Base-by-base conservation (phyloP, 768 basidiomycete genomes). In the Auricularia heimuer region DNA sequence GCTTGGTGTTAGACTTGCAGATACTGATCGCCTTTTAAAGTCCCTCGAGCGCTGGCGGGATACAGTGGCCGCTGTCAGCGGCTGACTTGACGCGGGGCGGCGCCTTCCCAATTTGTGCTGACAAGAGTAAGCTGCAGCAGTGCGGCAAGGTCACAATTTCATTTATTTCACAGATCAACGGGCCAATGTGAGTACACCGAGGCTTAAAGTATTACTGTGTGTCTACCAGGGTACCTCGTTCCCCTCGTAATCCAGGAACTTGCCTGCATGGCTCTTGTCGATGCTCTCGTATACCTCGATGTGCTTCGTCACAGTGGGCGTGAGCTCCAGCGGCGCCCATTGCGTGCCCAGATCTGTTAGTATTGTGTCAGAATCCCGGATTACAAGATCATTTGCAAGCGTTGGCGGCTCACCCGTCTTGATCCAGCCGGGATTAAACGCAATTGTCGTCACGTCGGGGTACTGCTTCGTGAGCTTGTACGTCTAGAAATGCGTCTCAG, bases 391-490 rank as follows among this genome's bases (percentile, higher is more conserved):
- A 42, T 7, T 10, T 3, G 3, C 60, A 39, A 39, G 11, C 12
- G 10, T 37, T 21, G 4, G 45, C 39, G 54, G 67, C 69, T 65
- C 44, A 76, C 77, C 73, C 24, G 76, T 77, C 69, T 78, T 76
- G 14, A 77, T 76, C 77, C 78, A 78, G 24, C 77, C 77, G 6
- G 78, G 77, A 47, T 75, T 74, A 8, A 76, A 36, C 24, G 72
- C 70, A 36, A 77, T 68, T 1, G 70, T 66, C 8, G 75, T 75
- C 18, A 77, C 62, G 63, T 77, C 74, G 0, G 74, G 73, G 34
- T 72, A 71, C 56, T 72, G 75, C 61, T 68, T 73, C 16, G 73
- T 70, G 63, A 77, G 75, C 69, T 79, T 79, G 62, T 75, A 74
- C 18, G 75, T 75, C 76, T 76, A 18, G 44, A 11, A 11, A 45